Base-by-base conservation (phyloP, 2,329 filamentous ascomycete species). In the Gyromitra esculenta region DNA sequence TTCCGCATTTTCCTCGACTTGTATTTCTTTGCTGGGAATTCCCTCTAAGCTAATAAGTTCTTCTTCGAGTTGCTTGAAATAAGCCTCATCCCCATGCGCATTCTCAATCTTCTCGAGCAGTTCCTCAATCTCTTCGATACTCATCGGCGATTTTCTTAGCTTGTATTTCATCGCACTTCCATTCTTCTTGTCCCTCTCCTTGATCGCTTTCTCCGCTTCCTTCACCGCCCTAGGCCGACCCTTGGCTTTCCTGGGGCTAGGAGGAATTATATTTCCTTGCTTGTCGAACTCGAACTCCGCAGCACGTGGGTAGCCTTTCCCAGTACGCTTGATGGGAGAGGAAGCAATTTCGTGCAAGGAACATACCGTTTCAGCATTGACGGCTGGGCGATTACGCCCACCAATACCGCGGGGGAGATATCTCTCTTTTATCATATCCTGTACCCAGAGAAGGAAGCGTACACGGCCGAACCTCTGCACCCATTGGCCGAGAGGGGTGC, bases 401-500 rank as follows among this genome's bases (percentile, higher is more conserved):
- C 85, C 83, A 1, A 91, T 81, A 1, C 85, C 84, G 67, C 87
- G 88, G 0, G 94, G 91, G 6, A 97, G 75, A 0, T 92, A 79
- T 0, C 82, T 77, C 5, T 83, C 81, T 78, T 89, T 89, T 72
- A 93, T 91, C 0, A 87, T 85, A 56, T 90, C 85, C 0, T 88
- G 86, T 2, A 90, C 81, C 90, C 94, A 94, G 50, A 94, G 82
- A 0, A 98, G 86, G 85, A 95, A 91, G 63, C 94, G 89, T 1
- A 97, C 90, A 18, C 90, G 87, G 1, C 95, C 95, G 82, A 93
- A 94, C 37, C 86, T 85, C 80, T 97, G 91, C 80, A 96, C 88
- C 0, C 91, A 85, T 0, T 85, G 83, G 64, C 89, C 86, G 1
- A 86, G 84, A 77, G 89, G 86, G 70, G 92, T 88, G 65, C 87